Evolutionary conservation across 805 yeast genomes (phyloP).

Genomic region (Novakomyces olei): DNA sequence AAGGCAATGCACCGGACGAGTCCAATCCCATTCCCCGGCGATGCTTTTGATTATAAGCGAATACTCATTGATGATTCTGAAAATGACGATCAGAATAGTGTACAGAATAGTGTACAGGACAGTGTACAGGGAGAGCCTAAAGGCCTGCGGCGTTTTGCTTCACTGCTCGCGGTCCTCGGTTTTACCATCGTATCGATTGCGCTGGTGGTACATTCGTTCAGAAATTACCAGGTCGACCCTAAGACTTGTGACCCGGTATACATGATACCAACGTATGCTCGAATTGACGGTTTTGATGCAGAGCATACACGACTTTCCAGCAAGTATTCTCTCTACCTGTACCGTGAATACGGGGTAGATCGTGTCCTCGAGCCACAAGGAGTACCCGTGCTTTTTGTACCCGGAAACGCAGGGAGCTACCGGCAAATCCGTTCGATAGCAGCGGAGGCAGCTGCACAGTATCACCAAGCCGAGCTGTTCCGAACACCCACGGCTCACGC

Average conservation of each 20-base stretch:
- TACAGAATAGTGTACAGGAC: too few species aligned
- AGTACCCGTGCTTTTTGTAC: slow-evolving; percentile 75
- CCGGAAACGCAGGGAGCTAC: slow-evolving; percentile 94
- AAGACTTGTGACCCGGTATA: slow-evolving; percentile 39
- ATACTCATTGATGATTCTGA: too few species aligned
- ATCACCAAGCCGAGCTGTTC: slow-evolving; percentile 18
- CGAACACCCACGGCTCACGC: slow-evolving; percentile 9
- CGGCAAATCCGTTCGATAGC: slow-evolving; percentile 85
- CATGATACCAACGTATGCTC: slow-evolving; percentile 72
- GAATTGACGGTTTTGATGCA: slow-evolving; percentile 50
- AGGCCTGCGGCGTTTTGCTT: too few species aligned
- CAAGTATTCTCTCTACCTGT: slow-evolving; percentile 65
- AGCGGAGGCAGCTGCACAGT: slow-evolving; percentile 43
- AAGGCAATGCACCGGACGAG: too few species aligned
- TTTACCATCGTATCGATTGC: too few species aligned
- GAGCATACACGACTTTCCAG: slow-evolving; percentile 46
- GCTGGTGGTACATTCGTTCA: slow-evolving; percentile 6
- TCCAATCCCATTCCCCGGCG: too few species aligned
- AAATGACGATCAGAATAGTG: too few species aligned
- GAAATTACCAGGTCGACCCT: slow-evolving; percentile 6
- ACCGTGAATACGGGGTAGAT: slow-evolving; percentile 51
- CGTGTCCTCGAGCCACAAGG: slow-evolving; percentile 31
- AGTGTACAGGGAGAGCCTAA: too few species aligned
- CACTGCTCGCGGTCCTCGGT: too few species aligned
- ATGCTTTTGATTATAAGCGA: too few species aligned